These are phyloP conservation scores for Datura wrightii DNA, from an alignment of 257 asterid genomes.

Conservation along the genomic window DNA sequence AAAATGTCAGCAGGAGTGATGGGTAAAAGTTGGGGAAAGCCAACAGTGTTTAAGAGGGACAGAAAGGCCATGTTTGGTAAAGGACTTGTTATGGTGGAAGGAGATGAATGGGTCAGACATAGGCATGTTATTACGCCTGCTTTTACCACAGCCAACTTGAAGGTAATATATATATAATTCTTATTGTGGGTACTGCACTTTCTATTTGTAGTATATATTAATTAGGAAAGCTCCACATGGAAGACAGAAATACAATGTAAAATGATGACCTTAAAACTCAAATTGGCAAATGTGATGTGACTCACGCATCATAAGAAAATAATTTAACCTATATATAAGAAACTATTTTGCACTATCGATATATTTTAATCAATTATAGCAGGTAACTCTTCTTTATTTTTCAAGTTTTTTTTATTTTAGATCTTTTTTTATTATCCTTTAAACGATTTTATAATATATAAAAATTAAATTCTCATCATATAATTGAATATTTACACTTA, in stretches of 20 bases:
- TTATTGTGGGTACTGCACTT: constrained; percentile 43
- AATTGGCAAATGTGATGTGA: not conserved
- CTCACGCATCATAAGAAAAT: not conserved
- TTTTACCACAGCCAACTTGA: constrained; percentile 72
- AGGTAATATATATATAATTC: constrained; percentile 45
- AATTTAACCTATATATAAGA: not conserved
- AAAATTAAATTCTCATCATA: not conserved
- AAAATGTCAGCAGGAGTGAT: constrained; percentile 62
- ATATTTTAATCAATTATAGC: not conserved
- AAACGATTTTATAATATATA: not conserved
- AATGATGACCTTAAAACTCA: not conserved
- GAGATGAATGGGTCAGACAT: constrained; percentile 93
- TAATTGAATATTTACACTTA: not conserved
- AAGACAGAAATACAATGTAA: not conserved
- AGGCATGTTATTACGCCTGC: constrained; percentile 85
- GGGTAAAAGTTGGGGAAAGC: constrained; percentile 92
- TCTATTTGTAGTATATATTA: not conserved
- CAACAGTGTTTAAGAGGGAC: constrained; percentile 74
- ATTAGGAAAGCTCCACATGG: not conserved
- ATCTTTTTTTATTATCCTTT: not conserved
- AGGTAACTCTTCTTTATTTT: not conserved
- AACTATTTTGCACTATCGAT: not conserved
- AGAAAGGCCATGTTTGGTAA: constrained; percentile 91
- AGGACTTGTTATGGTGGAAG: constrained; percentile 86
- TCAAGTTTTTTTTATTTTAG: not conserved